Evolutionary conservation across 176 grass and related monocot species (phyloP), one percentile per base, ranked within the genome.

Genomic region (Ampelocalamus luodianensis): DNA sequence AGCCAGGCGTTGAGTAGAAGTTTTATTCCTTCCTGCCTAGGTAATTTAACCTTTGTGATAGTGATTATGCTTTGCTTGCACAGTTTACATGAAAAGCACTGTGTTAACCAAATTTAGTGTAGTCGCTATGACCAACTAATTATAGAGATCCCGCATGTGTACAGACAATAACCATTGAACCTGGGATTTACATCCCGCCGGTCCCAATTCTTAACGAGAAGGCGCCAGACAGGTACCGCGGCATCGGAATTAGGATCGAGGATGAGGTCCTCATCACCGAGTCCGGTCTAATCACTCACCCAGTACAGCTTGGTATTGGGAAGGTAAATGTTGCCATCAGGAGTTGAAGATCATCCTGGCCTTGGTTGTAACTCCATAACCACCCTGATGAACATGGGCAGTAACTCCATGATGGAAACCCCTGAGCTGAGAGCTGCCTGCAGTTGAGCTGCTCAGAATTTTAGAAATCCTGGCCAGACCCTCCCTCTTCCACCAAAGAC

Each of bases 241-340:
- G 93, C 79, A 86, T 91, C 20, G 93, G 96, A 61, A 95, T 99
- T 80, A 87, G 96, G 69, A 99, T 96, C 10, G 96, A 99, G 84
- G 93, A 98, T 22, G 91, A 96, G 86, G 96, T 98, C 79, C 93
- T 98, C 67, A 72, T 98, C 73, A 98, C 96, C 9, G 93, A 98
- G 76, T 74, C 79, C 7, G 93, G 93, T 16, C 38, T 68, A 70
- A 46, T 56, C 63, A 32, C 20, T 45, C 48, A 24, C 46, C 24
- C 5, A 3, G 17, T 44, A n/a, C n/a, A n/a, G n/a, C n/a, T n/a
- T n/a, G n/a, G n/a, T n/a, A n/a, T n/a, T n/a, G n/a, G n/a, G n/a
- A n/a, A n/a, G n/a, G n/a, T n/a, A n/a, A n/a, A n/a, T n/a, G n/a
- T n/a, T n/a, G n/a, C n/a, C n/a, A n/a, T n/a, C n/a, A n/a, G n/a